Evolutionary conservation across 768 basidiomycete genomes (phyloP).

Genomic region (Kwoniella sp.): DNA sequence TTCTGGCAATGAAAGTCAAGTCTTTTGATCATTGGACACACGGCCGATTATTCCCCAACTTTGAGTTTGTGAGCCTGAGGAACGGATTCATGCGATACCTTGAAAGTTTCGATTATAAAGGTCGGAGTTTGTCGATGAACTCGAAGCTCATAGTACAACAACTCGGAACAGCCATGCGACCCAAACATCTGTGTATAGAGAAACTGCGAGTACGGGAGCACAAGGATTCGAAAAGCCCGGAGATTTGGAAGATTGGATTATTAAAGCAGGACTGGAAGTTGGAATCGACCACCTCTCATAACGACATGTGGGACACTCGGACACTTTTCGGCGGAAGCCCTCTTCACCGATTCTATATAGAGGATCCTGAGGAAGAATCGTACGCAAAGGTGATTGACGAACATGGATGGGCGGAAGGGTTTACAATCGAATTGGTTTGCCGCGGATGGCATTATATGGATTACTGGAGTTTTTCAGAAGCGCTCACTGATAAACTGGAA

Average conservation of each 20-base stretch:
- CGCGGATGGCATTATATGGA: too few species aligned
- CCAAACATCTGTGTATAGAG: slow-evolving; percentile 14
- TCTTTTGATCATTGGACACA: too few species aligned
- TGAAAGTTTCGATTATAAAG: slow-evolving; percentile 3
- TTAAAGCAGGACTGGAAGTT: slow-evolving; percentile 6
- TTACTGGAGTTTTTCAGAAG: too few species aligned
- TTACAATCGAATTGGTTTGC: too few species aligned
- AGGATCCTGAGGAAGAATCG: too few species aligned
- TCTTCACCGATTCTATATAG: too few species aligned
- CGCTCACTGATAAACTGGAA: too few species aligned
- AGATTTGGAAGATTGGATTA: slow-evolving; percentile 11
- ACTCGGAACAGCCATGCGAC: slow-evolving; percentile 1
- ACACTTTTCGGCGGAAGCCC: not conserved
- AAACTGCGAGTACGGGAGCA: slow-evolving; percentile 3
- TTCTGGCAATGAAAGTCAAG: too few species aligned
- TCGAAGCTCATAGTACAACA: slow-evolving; percentile 1
- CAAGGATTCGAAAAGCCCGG: slow-evolving; percentile 8
- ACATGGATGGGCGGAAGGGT: too few species aligned
- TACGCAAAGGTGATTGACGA: too few species aligned
- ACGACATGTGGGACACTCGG: not conserved
- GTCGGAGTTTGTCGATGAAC: not conserved
- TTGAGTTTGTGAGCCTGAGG: slow-evolving; percentile 3
- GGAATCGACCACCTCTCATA: slow-evolving; percentile 3
- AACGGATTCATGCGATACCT: slow-evolving; percentile 10
- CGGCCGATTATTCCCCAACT: not conserved